These are phyloP conservation scores for Pestalotiopsis sp. DNA, from an alignment of 2,329 filamentous ascomycete genomes.

Conservation along the genomic window DNA sequence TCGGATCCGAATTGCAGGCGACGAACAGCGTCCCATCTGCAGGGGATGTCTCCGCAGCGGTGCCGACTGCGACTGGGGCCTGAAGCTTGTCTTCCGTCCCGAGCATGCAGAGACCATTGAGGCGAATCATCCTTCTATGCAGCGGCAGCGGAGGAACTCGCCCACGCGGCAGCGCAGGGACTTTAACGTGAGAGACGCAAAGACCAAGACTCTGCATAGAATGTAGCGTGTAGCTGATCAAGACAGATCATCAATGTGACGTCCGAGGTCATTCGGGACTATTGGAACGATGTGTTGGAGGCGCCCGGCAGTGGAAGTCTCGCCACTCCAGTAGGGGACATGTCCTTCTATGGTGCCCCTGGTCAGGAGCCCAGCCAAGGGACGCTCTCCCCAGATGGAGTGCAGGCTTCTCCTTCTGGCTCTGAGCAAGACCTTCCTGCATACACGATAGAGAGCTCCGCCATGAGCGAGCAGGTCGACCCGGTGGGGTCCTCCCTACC, in stretches of 20 bases:
- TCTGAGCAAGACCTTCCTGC: not conserved
- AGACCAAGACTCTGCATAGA: not conserved
- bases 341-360: not conserved
- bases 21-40: not conserved
- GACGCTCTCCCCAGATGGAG: not conserved
- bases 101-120: not conserved
- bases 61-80: not conserved
- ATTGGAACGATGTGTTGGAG: not conserved
- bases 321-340: not conserved
- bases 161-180: not conserved
- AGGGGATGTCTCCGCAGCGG: not conserved
- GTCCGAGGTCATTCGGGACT: slow-evolving; percentile 1
- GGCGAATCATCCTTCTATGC: slow-evolving; percentile 1
- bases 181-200: not conserved
- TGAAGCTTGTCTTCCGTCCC: slow-evolving; percentile 3
- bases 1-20: not conserved
- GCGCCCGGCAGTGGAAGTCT: not conserved
- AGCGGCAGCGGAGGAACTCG: not conserved
- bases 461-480: not conserved
- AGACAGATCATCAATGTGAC: slow-evolving; percentile 12
- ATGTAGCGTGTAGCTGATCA: not conserved
- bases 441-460: not conserved
- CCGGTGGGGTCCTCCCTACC: not conserved
- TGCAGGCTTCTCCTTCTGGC: not conserved
- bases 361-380: not conserved